Evolutionary conservation across 2,329 filamentous ascomycete species (phyloP).

Genomic region (Colletotrichum limetticola): DNA sequence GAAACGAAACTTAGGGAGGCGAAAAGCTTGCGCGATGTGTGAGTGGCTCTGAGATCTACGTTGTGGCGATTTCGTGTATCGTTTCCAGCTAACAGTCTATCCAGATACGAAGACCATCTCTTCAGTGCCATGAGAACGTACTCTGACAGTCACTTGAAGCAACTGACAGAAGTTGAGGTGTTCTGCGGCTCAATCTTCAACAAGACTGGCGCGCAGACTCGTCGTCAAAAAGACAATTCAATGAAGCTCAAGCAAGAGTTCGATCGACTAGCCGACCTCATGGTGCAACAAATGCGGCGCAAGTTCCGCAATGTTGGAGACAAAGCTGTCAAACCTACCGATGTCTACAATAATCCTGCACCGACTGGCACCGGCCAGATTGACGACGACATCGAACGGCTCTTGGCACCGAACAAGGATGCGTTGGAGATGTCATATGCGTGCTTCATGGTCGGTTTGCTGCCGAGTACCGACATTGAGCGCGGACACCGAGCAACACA

Average conservation of each 20-base stretch:
- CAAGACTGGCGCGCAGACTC: conserved; percentile 58
- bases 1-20: conserved; percentile 49
- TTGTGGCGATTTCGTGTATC: not conserved
- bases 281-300: conserved; percentile 48
- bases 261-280: conserved; percentile 56
- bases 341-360: not conserved
- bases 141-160: conserved; percentile 55
- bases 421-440: conserved; percentile 48
- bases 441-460: conserved; percentile 43
- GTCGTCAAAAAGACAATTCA: conserved; percentile 62
- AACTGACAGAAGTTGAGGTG: conserved; percentile 62
- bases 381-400: conserved; percentile 19
- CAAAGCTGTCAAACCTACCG: not conserved
- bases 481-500: not conserved
- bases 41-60: conserved; percentile 35
- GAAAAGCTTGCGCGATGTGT: conserved; percentile 58
- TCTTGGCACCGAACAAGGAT: conserved; percentile 33
- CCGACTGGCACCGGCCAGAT: not conserved
- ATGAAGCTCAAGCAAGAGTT: conserved; percentile 63
- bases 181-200: conserved; percentile 68
- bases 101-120: conserved; percentile 59
- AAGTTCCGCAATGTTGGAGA: not conserved
- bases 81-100: not conserved
- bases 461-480: conserved; percentile 30
- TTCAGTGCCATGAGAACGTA: conserved; percentile 52